Evolutionary conservation across 768 basidiomycete species (phyloP).

Genomic region (Suillus occidentalis): DNA sequence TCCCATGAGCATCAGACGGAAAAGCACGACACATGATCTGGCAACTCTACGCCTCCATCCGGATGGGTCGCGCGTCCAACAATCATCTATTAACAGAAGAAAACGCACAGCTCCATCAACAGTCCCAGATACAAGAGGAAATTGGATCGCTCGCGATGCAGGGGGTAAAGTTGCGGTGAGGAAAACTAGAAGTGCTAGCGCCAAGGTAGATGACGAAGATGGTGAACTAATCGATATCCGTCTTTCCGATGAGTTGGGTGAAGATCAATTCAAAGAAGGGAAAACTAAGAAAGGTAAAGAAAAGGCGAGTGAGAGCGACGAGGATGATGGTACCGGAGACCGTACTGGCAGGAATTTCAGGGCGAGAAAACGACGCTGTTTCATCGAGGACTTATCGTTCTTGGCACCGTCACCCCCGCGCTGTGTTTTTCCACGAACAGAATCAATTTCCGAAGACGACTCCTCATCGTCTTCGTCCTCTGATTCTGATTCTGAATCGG

Average conservation of each 20-base stretch:
- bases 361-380: slow-evolving; percentile 45
- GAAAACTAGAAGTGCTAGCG: slow-evolving; percentile 30
- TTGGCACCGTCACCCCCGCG: slow-evolving; percentile 38
- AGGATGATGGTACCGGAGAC: slow-evolving; percentile 13
- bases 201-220: slow-evolving; percentile 24
- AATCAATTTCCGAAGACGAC: not conserved
- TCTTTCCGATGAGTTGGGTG: slow-evolving; percentile 18
- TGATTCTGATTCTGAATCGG: slow-evolving; percentile 8
- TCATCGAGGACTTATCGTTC: slow-evolving; percentile 53
- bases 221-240: slow-evolving; percentile 21
- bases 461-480: not conserved
- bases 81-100: slow-evolving; percentile 36
- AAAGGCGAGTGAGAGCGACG: slow-evolving; percentile 18
- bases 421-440: slow-evolving; percentile 12
- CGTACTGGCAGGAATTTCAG: slow-evolving; percentile 19
- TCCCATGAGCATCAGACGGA: slow-evolving; percentile 33
- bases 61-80: slow-evolving; percentile 61
- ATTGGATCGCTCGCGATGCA: slow-evolving; percentile 69
- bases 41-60: slow-evolving; percentile 64
- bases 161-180: slow-evolving; percentile 49
- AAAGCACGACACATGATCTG: slow-evolving; percentile 64
- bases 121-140: slow-evolving; percentile 49
- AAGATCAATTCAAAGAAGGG: slow-evolving; percentile 16
- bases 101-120: slow-evolving; percentile 36
- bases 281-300: slow-evolving; percentile 26